Conservation (phyloP, 2,329 filamentous ascomycete species). For the Verticillium tricorpus region DNA sequence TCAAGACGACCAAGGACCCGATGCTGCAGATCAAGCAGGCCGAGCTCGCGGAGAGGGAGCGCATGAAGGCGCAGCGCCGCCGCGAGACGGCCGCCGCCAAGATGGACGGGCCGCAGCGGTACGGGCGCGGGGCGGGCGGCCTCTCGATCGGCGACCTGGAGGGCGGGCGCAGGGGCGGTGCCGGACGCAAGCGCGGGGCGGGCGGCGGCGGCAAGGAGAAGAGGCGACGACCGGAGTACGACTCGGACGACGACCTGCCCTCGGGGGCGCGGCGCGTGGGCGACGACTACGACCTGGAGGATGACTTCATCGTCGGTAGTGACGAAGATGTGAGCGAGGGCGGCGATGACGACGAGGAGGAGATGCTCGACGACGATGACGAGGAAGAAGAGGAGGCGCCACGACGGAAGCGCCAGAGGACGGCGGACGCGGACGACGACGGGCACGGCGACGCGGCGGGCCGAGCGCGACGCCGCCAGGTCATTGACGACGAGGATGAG, state of each 20-base stretch:
- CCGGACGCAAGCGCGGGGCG: conserved; percentile 49
- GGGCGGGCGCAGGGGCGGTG: conserved; percentile 46
- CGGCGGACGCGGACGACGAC: conserved; percentile 42
- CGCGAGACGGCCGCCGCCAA: conserved; percentile 64
- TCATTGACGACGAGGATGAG: conserved; percentile 59
- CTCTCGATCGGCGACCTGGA: conserved; percentile 68
- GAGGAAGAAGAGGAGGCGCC: conserved; percentile 37
- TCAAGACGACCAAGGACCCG: conserved; percentile 67
- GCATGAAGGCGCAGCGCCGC: conserved; percentile 59
- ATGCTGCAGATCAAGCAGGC: conserved; percentile 71
- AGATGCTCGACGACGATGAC: conserved; percentile 49
- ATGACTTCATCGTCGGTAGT: conserved; percentile 72
- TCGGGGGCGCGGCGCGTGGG: conserved; percentile 59
- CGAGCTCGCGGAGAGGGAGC: conserved; percentile 70
- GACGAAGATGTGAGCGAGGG: conserved; percentile 63
- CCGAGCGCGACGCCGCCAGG: conserved; percentile 46
- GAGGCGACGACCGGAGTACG: conserved; percentile 59
- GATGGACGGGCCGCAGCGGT: conserved; percentile 53
- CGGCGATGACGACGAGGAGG: conserved; percentile 56
- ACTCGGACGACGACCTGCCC: conserved; percentile 71
- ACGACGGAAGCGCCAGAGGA: conserved; percentile 45
- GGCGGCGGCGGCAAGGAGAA: conserved; percentile 46
- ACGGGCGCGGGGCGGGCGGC: conserved; percentile 46
- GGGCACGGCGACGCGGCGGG: conserved; percentile 47
- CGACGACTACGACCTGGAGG: conserved; percentile 73